phyloP scores from a whole-genome alignment of 2,329 filamentous ascomycete genomes.

The Talaromyces islandicus region DNA sequence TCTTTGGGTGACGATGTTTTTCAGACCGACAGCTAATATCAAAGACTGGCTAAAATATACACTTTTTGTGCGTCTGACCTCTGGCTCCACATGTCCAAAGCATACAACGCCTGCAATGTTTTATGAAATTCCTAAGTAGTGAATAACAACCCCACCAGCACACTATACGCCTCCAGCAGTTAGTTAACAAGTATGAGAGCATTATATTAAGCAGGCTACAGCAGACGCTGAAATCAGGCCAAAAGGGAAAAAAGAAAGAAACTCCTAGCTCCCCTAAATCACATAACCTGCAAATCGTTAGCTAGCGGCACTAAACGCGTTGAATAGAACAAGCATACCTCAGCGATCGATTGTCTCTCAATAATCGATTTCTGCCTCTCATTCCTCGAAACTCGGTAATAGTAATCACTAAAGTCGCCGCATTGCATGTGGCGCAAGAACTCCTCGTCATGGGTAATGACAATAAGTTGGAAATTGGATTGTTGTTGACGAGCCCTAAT shows the following conservation, averaged over 20 bases:
- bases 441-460: slow-evolving; percentile 98
- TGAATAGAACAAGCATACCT: slow-evolving; percentile 28
- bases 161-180: background rate
- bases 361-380: slow-evolving; percentile 84
- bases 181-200: background rate
- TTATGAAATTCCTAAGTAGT: background rate
- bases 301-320: background rate
- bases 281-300: slow-evolving; percentile 11
- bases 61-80: background rate
- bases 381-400: slow-evolving; percentile 80
- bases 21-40: too few relatives aligned
- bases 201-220: background rate
- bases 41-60: background rate
- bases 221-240: background rate
- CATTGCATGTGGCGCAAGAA: slow-evolving; percentile 92
- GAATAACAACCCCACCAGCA: background rate
- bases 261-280: background rate
- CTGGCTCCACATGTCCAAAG: background rate
- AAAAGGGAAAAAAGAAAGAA: background rate
- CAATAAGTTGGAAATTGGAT: slow-evolving; percentile 93
- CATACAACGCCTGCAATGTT: background rate
- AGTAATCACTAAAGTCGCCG: slow-evolving; percentile 85
- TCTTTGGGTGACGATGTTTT: background rate
- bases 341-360: slow-evolving; percentile 53
- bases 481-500: slow-evolving; percentile 78